Evolutionary conservation across 768 basidiomycete genomes (phyloP).

Genomic region (Tremella mesenterica): DNA sequence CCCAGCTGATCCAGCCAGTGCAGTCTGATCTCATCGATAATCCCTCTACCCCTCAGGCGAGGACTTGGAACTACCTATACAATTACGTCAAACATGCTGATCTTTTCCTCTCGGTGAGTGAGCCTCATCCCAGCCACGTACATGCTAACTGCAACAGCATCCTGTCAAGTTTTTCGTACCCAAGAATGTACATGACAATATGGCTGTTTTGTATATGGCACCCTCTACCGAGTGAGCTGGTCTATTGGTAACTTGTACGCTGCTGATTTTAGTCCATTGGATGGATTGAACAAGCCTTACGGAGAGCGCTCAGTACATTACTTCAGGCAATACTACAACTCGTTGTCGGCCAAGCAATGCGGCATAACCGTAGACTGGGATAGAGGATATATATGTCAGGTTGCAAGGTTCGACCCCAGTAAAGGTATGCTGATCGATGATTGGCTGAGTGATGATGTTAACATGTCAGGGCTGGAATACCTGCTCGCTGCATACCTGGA

Average conservation of each 20-base stretch:
- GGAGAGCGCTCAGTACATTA: conserved; percentile 27
- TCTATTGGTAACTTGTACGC: conserved; percentile 25
- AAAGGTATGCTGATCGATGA: conserved; percentile 55
- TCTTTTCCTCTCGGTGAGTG: conserved; percentile 68
- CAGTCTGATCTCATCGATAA: conserved; percentile 69
- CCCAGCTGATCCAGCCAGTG: conserved; percentile 19
- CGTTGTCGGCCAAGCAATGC: conserved; percentile 35
- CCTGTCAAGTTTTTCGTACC: conserved; percentile 93
- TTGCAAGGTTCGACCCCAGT: conserved; percentile 89
- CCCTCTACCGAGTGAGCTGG: conserved; percentile 23
- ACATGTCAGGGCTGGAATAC: conserved; percentile 35
- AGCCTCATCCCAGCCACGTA: background rate
- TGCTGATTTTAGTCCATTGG: conserved; percentile 53
- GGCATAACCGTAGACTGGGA: conserved; percentile 43
- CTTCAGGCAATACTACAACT: conserved; percentile 40
- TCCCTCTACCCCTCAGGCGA: conserved; percentile 71
- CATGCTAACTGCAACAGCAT: conserved; percentile 48
- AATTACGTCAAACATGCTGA: conserved; percentile 82
- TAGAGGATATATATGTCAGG: conserved; percentile 74
- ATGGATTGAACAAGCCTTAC: conserved; percentile 88
- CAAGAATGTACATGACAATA: conserved; percentile 58
- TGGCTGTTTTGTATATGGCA: conserved; percentile 41
- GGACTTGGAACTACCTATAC: conserved; percentile 93
- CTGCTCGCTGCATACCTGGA: conserved; percentile 66
- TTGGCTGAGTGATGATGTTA: background rate